A percentile compares a stretch with the other conserved stretches of the same genome.
Conservation (phyloP, 2,329 filamentous ascomycete species). For the Spiromastix sp. region DNA sequence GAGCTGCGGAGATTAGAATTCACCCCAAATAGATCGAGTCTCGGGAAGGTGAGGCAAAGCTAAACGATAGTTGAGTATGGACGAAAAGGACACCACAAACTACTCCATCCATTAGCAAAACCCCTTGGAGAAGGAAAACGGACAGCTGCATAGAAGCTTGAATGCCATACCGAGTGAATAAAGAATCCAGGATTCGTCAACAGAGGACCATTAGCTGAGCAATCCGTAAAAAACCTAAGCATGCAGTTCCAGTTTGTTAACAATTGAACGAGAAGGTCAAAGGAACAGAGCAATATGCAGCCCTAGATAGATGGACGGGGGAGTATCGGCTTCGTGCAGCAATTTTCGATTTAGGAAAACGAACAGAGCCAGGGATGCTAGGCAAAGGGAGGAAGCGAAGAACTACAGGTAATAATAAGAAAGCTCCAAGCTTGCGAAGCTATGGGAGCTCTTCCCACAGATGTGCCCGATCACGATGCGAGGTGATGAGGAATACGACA, state of each 20-base stretch:
- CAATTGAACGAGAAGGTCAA: not conserved
- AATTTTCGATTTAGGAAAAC: not conserved
- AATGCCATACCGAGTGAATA: slow-evolving; percentile 21
- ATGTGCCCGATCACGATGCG: no score
- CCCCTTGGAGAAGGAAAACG: slow-evolving; percentile 14
- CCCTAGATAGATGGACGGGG: not conserved
- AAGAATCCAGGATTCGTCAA: slow-evolving; percentile 4
- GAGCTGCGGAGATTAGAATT: not conserved
- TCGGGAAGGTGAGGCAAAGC: slow-evolving; percentile 21
- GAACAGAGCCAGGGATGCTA: no score
- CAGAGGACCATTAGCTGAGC: not conserved
- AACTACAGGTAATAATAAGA: no score
- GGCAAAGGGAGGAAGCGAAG: no score
- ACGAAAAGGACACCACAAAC: slow-evolving; percentile 23
- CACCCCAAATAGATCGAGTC: slow-evolving; percentile 10
- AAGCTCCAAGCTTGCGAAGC: no score
- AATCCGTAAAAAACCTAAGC: not conserved
- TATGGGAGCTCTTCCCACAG: no score
- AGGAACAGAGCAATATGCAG: not conserved
- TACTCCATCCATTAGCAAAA: slow-evolving; percentile 29
- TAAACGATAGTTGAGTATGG: slow-evolving; percentile 23
- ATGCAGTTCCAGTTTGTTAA: no score
- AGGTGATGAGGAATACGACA: no score
- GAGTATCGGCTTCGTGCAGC: not conserved
- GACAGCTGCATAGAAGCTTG: slow-evolving; percentile 23